A percentile compares a stretch with the other conserved stretches of the same genome.
Conservation (phyloP, 768 basidiomycete genomes). For the Termitomyces sp. region DNA sequence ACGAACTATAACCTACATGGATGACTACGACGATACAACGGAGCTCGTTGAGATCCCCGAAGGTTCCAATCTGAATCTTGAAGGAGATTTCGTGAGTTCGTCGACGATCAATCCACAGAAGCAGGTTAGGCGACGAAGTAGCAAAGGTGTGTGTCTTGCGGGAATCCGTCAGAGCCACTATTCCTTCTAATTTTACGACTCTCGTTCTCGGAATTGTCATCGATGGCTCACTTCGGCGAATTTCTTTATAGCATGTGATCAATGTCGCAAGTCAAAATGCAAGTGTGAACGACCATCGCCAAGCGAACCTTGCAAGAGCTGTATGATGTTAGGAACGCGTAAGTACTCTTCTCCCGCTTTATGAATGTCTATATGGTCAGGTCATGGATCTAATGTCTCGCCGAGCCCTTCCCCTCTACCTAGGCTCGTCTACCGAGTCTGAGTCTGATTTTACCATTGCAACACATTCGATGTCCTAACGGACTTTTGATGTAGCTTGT, state of each 20-base stretch:
- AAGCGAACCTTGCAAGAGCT: conserved; percentile 70
- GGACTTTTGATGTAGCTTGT: conserved; percentile 41
- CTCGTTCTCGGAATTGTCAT: conserved; percentile 1
- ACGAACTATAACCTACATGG: conserved; percentile 40
- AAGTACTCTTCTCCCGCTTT: conserved; percentile 19
- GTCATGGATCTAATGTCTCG: conserved; percentile 1
- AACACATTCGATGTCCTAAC: conserved; percentile 9
- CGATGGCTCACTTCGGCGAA: conserved; percentile 10
- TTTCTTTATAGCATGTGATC: conserved; percentile 63
- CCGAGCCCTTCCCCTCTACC: background rate
- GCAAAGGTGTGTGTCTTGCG: conserved; percentile 50
- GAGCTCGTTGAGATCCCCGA: conserved; percentile 46
- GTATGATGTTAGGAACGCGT: conserved; percentile 69
- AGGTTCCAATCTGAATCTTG: conserved; percentile 14
- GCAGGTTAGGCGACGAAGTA: conserved; percentile 64
- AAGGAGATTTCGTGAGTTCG: conserved; percentile 12
- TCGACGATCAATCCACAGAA: conserved; percentile 29
- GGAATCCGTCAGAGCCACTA: background rate
- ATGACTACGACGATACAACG: conserved; percentile 58
- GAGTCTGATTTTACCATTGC: conserved; percentile 7
- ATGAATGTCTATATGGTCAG: conserved; percentile 3
- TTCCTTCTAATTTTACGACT: background rate
- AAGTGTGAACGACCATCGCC: conserved; percentile 71
- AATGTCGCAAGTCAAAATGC: conserved; percentile 86
- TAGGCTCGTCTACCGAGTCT: background rate